A percentile compares a stretch with the other conserved stretches of the same genome.
Evolutionary conservation across 495 filamentous ascomycete genomes (phyloP).

Genomic region (Podospora anserina): DNA sequence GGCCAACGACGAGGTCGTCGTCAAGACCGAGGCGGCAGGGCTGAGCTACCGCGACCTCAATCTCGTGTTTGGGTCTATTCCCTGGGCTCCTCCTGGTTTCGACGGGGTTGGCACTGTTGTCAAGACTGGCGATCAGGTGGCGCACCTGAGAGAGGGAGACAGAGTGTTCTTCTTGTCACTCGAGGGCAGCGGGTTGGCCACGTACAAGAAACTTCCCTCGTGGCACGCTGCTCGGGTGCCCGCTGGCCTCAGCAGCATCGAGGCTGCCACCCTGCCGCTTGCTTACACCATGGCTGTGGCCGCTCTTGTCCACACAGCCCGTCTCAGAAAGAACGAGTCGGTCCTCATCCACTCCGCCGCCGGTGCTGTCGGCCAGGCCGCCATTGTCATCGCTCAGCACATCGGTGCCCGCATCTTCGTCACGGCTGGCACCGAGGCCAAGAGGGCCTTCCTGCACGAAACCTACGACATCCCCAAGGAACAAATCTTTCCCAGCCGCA

Average conservation of each 20-base stretch:
- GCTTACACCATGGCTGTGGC: neutral
- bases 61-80: neutral
- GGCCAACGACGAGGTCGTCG: neutral
- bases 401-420: constrained; percentile 52
- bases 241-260: neutral
- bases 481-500: constrained; percentile 48
- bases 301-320: constrained; percentile 22
- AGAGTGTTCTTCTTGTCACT: neutral
- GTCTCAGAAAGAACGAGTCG: constrained; percentile 42
- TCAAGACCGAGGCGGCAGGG: neutral
- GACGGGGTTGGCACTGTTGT: neutral
- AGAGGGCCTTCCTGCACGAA: constrained; percentile 43
- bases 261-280: neutral
- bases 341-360: constrained; percentile 55
- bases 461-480: constrained; percentile 45
- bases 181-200: constrained; percentile 1
- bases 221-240: neutral
- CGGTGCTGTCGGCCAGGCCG: constrained; percentile 50
- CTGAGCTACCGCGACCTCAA: constrained; percentile 4
- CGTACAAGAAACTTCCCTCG: neutral
- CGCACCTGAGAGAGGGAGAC: neutral
- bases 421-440: constrained; percentile 40
- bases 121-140: neutral
- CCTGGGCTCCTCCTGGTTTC: constrained; percentile 1
- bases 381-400: constrained; percentile 48